A percentile compares a stretch with the other conserved stretches of the same genome.
Evolutionary conservation across 441 rosid genomes (phyloP).

Genomic region (Breynia disticha): DNA sequence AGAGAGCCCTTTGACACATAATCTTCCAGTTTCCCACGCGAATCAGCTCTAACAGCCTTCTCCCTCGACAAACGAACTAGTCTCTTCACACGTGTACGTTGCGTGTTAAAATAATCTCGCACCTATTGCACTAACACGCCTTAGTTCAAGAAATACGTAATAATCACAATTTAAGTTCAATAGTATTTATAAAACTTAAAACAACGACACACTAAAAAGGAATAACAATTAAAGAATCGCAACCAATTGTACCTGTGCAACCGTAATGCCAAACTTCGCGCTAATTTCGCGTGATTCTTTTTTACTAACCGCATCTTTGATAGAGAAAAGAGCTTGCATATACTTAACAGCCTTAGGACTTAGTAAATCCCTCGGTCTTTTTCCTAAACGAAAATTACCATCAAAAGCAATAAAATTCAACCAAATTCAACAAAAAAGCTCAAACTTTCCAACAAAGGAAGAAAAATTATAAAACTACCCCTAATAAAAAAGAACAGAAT

Average conservation of each 20-base stretch:
- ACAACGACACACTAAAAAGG: neutral
- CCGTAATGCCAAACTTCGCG: conserved; percentile 77
- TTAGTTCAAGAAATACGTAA: too few relatives aligned
- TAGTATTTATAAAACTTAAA: neutral
- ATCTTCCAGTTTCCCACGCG: conserved; percentile 19
- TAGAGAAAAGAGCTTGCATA: conserved; percentile 81
- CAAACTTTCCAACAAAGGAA: too few relatives aligned
- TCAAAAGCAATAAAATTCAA: conserved; percentile 3
- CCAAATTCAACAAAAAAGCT: too few relatives aligned
- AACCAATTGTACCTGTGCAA: conserved; percentile 55
- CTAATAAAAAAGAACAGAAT: too few relatives aligned
- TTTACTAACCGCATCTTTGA: conserved; percentile 91
- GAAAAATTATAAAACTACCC: neutral
- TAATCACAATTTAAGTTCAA: neutral
- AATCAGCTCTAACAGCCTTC: conserved; percentile 40
- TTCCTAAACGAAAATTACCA: conserved; percentile 39
- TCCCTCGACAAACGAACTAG: conserved; percentile 73
- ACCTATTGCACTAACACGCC: conserved; percentile 28
- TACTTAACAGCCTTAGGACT: conserved; percentile 90
- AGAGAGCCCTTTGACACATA: conserved; percentile 23
- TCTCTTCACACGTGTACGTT: conserved; percentile 80
- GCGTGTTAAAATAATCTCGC: conserved; percentile 80
- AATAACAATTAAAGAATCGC: neutral
- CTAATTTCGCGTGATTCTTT: conserved; percentile 93
- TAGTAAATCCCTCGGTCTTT: conserved; percentile 94